These are phyloP conservation scores for Opeltia flavorubescens DNA, from an alignment of 495 filamentous ascomycete genomes.

Conservation along the genomic window DNA sequence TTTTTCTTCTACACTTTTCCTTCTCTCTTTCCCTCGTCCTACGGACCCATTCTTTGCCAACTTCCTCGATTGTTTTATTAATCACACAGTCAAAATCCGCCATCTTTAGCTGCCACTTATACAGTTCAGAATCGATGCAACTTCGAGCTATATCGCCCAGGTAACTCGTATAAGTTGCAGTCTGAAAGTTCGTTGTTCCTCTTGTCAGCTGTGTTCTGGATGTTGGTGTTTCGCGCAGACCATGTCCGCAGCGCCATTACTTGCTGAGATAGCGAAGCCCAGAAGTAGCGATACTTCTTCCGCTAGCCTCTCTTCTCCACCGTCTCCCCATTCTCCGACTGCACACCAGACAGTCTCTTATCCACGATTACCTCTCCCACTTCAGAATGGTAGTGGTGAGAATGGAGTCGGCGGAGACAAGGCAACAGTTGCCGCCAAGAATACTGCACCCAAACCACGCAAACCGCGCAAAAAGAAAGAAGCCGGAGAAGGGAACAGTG, in stretches of 20 bases:
- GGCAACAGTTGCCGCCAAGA: slow-evolving; percentile 6
- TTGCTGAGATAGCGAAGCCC: background rate
- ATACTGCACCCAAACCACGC: slow-evolving; percentile 7
- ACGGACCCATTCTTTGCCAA: background rate
- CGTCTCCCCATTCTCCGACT: slow-evolving; percentile 13
- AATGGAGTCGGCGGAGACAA: slow-evolving; percentile 10
- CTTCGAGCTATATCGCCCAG: no score
- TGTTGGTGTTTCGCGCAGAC: background rate
- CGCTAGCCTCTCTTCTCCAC: slow-evolving; percentile 18
- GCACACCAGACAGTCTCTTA: slow-evolving; percentile 1
- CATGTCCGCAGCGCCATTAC: slow-evolving; percentile 6
- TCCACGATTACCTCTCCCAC: slow-evolving; percentile 4
- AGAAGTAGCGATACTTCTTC: slow-evolving; percentile 15
- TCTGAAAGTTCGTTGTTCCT: background rate
- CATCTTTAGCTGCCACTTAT: background rate
- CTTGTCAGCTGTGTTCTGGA: background rate
- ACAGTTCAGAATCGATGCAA: background rate
- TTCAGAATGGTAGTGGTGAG: slow-evolving; percentile 3
- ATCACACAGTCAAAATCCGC: background rate
- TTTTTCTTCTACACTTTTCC: background rate
- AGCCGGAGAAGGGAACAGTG: slow-evolving; percentile 4
- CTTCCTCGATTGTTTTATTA: background rate
- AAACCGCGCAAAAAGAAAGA: slow-evolving; percentile 17
- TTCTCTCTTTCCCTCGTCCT: background rate
- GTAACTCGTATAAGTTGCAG: no score